Evolutionary conservation across 768 basidiomycete species (phyloP), one percentile per base, ranked within the genome.

Genomic region (Daedaleopsis nitida): DNA sequence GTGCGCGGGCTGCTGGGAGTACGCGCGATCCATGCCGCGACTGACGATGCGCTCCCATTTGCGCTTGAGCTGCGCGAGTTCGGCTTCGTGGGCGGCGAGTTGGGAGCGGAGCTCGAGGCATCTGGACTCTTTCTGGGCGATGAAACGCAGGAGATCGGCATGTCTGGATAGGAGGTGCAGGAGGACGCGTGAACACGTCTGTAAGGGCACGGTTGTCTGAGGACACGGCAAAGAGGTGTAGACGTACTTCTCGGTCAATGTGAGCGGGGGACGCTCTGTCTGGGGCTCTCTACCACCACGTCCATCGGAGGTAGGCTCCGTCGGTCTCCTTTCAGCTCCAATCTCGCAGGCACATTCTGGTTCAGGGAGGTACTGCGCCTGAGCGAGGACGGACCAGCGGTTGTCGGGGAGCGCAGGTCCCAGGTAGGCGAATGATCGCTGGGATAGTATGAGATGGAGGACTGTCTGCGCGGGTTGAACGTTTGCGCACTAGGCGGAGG

Each of bases 41-140:
- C 81, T 83, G 47, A 93, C 84, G 59, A 94, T 91, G 35, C 85
- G 83, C 71, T 88, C 91, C 92, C 92, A 94, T 73, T 87, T 91
- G 59, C 83, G 84, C 77, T 94, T 94, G 52, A 94, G 74, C 70
- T 89, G 83, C 0, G 81, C 70, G 3, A 94, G 79, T 68, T 93
- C 92, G 2, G 80, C 80, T 74, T 94, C 92, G 65, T 93, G 89
- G 14, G 75, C 69, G 9, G 81, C 80, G 2, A 94, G 83, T 65
- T 91, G 90, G 5, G 87, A 84, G 17, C 91, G 86, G 47, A 94
- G 78, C 59, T 94, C 92, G 43, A 94, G 82, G 66, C 90, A 92
- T 71, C 86, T 89, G 0, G 89, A 84, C 71, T 94, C 92, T 65
- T 94, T 93, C 74, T 92, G 91, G 0, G 92, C 92, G 53, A 94